Evolutionary conservation across 495 filamentous ascomycete species (phyloP).

Genomic region (Wilcoxina mikolae): DNA sequence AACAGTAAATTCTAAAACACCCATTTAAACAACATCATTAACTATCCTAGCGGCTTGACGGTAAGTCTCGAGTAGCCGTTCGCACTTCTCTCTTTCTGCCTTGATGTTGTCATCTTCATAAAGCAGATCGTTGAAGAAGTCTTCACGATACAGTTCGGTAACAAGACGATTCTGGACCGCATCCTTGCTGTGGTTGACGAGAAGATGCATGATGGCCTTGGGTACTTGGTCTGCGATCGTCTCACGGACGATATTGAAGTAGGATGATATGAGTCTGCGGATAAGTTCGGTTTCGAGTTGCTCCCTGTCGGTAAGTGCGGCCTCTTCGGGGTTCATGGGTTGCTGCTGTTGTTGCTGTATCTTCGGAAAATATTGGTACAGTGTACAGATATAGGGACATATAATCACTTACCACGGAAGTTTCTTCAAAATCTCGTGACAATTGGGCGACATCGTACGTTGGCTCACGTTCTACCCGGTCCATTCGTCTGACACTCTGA

Average conservation of each 20-base stretch:
- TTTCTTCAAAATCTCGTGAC: conserved; percentile 26
- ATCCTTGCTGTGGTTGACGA: conserved; percentile 96
- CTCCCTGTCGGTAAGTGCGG: conserved; percentile 85
- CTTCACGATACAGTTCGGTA: conserved; percentile 86
- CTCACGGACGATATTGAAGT: conserved; percentile 97
- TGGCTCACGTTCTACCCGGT: conserved; percentile 6
- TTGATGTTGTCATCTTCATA: conserved; percentile 97
- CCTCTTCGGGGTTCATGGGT: conserved; percentile 41
- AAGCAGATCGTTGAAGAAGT: conserved; percentile 79
- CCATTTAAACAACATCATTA: conserved; percentile 68
- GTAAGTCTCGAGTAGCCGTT: conserved; percentile 84
- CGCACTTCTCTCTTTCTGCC: conserved; percentile 94
- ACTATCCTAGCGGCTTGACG: conserved; percentile 95
- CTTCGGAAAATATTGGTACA: neutral
- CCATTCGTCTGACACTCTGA: neutral
- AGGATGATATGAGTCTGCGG: conserved; percentile 85
- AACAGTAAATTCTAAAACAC: neutral
- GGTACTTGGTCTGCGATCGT: conserved; percentile 95
- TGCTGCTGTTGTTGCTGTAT: neutral
- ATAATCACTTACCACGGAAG: conserved; percentile 23
- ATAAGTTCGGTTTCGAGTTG: conserved; percentile 95
- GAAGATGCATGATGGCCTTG: conserved; percentile 96
- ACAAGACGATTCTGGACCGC: conserved; percentile 93
- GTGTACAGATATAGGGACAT: neutral
- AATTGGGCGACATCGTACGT: conserved; percentile 18